Evolutionary conservation across 1,139 yeast species (phyloP), one percentile per base, ranked within the genome.

Genomic region (Candida mesenterica): DNA sequence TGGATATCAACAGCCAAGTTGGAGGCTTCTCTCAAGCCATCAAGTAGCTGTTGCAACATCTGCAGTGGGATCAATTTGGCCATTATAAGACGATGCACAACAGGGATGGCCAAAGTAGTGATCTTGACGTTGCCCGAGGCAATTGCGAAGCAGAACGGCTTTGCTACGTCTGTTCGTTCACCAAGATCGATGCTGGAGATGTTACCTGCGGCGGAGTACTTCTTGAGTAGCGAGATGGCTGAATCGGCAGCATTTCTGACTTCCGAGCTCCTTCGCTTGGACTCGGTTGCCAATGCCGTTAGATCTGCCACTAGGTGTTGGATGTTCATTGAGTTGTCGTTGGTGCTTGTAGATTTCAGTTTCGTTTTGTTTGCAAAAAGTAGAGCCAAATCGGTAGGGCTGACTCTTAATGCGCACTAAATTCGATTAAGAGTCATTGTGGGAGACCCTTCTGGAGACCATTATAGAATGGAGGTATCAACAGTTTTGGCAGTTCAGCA

Each of bases 1-100:
- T 90, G 97, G 31, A 87, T 83, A 34, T 92, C 97, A 22, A 77
- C 70, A 0, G 94, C 87, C 28, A 85, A 64, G 49, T 79, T 82
- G 0, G 94, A 75, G 0, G 95, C 87, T 39, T 85, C 94, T 27
- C 68, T 64, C 26, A 90, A 67, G 0, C 92, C 81, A 24, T 76
- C 81, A 22, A 90, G 61, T 4, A 89, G 68, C 5, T 72, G 57
- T 18, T 67, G 66, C 18, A 86, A 57, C 38, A 77, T 72, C 2
- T 65, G 61, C 1, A 67, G 59, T 0, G 88, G 79, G 8, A 90
- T 45, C 31, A 43, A 27, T 9, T 31, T 33, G n/a, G 44, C 28
- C 27, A 36, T 31, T 8, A 48, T 34, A 2, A 57, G 37, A 20
- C 40, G 42, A 30, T 48, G 51, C 30, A 48, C 32, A 7, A 42